Evolutionary conservation across 2,329 filamentous ascomycete species (phyloP).

Genomic region (Coccinonectria pachysandricola): DNA sequence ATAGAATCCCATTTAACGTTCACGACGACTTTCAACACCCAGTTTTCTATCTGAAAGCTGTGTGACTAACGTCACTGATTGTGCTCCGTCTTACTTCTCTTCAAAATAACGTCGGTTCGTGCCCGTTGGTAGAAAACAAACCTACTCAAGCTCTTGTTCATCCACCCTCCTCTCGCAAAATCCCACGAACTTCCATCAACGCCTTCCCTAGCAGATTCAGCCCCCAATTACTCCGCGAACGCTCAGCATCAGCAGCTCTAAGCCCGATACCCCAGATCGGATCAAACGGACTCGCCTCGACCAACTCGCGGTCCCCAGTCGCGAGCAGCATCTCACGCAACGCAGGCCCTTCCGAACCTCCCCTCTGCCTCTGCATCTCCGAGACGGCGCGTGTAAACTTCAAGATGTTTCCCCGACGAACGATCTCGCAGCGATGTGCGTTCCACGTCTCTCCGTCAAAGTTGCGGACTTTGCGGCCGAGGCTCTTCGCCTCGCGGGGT

Average conservation of each 20-base stretch:
- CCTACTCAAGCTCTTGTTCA: no score
- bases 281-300: conserved; percentile 53
- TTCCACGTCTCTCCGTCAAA: conserved; percentile 46
- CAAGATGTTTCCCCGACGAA: conserved; percentile 44
- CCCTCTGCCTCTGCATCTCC: conserved; percentile 15
- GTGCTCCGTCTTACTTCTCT: no score
- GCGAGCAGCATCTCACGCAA: conserved; percentile 35
- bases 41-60: no score
- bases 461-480: conserved; percentile 44
- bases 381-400: conserved; percentile 45
- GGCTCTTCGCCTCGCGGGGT: conserved; percentile 38
- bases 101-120: no score
- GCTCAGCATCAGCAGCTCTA: conserved; percentile 36
- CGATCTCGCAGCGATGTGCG: conserved; percentile 39
- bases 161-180: conserved; percentile 34
- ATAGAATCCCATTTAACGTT: no score
- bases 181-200: conserved; percentile 46
- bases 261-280: conserved; percentile 59
- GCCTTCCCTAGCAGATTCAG: conserved; percentile 54
- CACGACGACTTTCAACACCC: no score
- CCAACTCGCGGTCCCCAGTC: conserved; percentile 50
- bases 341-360: conserved; percentile 11
- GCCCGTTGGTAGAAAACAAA: no score
- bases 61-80: no score
- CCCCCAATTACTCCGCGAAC: conserved; percentile 44